Evolutionary conservation across 208 protist genomes (phyloP).

Genomic region (Trypanosoma theileri): DNA sequence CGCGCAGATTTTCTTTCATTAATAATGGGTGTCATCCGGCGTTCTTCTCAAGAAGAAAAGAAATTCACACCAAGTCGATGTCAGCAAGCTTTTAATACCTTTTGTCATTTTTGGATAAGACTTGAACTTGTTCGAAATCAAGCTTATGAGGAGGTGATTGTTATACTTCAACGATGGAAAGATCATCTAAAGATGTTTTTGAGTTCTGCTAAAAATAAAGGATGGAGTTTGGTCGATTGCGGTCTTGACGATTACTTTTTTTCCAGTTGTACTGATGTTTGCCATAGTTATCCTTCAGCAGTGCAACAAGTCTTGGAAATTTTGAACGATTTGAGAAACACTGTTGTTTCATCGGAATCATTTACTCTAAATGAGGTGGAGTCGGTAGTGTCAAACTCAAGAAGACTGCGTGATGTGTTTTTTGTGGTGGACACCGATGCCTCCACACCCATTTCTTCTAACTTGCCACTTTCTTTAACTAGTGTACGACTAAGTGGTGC

Average conservation of each 20-base stretch:
- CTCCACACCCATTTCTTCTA: slow-evolving; percentile 2
- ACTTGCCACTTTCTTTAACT: slow-evolving; percentile 9
- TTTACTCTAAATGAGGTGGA: slow-evolving; percentile 13
- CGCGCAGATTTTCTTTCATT: slow-evolving; percentile 78
- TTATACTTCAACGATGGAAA: slow-evolving; percentile 72
- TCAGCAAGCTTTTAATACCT: slow-evolving; percentile 77
- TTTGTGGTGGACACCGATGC: slow-evolving; percentile 16
- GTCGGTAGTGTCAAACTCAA: background rate
- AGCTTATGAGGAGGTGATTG: slow-evolving; percentile 29
- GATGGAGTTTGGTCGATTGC: slow-evolving; percentile 59
- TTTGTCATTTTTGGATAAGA: slow-evolving; percentile 70
- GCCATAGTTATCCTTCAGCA: slow-evolving; percentile 34
- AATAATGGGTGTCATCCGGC: slow-evolving; percentile 52
- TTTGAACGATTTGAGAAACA: slow-evolving; percentile 38
- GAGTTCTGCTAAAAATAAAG: slow-evolving; percentile 41
- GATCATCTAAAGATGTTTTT: slow-evolving; percentile 80
- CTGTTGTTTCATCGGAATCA: background rate
- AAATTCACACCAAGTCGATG: slow-evolving; percentile 29
- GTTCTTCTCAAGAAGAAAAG: slow-evolving; percentile 16
- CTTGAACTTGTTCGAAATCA: slow-evolving; percentile 73
- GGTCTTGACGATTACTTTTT: slow-evolving; percentile 76
- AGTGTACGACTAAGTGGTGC: slow-evolving; percentile 13
- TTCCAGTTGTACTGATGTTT: slow-evolving; percentile 47
- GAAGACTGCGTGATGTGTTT: slow-evolving; percentile 23
- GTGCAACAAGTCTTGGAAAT: slow-evolving; percentile 28